Evolutionary conservation across 495 filamentous ascomycete genomes (phyloP).

Genomic region (Chaetomium tenue): DNA sequence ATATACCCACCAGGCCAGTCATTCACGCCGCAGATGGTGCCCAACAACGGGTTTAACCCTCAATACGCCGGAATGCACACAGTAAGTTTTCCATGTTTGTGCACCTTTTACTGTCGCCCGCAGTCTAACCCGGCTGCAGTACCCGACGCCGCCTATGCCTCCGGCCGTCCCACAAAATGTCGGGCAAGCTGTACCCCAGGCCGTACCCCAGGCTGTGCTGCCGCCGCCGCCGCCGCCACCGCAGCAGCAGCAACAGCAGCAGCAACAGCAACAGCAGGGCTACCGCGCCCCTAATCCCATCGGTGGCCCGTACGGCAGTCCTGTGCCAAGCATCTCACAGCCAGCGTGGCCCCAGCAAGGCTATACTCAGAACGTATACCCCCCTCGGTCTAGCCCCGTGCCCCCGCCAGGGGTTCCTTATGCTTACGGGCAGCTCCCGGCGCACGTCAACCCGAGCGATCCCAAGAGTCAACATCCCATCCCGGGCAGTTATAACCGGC

Average conservation of each 20-base stretch:
- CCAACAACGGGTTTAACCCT: conserved; percentile 38
- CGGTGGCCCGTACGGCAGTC: conserved; percentile 42
- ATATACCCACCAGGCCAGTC: conserved; percentile 34
- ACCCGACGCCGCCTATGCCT: conserved; percentile 29
- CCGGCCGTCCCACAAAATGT: conserved; percentile 21
- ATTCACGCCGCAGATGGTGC: conserved; percentile 44
- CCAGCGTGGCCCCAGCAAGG: conserved; percentile 35
- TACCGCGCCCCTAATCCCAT: conserved; percentile 42
- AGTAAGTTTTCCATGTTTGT: conserved; percentile 33
- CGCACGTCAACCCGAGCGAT: conserved; percentile 61
- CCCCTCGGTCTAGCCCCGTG: conserved; percentile 29
- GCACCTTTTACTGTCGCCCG: neutral
- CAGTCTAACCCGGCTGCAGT: conserved; percentile 31
- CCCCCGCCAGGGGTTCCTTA: conserved; percentile 57
- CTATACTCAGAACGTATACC: conserved; percentile 36
- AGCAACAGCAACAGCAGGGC: conserved; percentile 22
- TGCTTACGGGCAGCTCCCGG: conserved; percentile 73
- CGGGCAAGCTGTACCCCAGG: no score
- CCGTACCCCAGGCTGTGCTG: conserved; percentile 1
- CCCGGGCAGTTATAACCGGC: conserved; percentile 76
- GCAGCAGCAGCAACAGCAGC: no score
- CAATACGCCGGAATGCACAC: conserved; percentile 39
- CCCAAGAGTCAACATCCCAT: conserved; percentile 71
- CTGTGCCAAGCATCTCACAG: conserved; percentile 41
- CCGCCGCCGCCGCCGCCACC: conserved; percentile 30